A percentile compares a stretch with the other conserved stretches of the same genome.
phyloP scores from a whole-genome alignment of 805 yeast species.

The Yarrowia keelungensis region DNA sequence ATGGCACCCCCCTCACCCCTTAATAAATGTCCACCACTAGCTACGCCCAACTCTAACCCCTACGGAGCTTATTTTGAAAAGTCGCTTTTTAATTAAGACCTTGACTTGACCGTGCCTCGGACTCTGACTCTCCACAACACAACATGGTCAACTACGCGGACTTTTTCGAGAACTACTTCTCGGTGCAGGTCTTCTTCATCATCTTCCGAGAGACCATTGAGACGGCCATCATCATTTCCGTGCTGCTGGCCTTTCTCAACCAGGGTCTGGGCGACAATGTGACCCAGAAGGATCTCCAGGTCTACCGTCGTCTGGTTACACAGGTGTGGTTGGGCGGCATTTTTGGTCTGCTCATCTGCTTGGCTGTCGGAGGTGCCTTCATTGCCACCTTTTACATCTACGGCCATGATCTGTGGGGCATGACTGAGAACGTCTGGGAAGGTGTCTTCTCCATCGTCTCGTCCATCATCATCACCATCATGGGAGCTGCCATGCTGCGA shows the following conservation, averaged over 20 bases:
- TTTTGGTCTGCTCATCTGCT: slow-evolving; percentile 71
- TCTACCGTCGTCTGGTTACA: slow-evolving; percentile 61
- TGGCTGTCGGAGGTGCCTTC: slow-evolving; percentile 74
- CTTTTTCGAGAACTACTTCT: slow-evolving; percentile 51
- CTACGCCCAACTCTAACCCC: slow-evolving; percentile 1
- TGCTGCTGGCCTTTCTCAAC: slow-evolving; percentile 84
- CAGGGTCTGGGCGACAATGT: slow-evolving; percentile 63
- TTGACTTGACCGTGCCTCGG: background rate
- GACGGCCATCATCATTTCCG: slow-evolving; percentile 89
- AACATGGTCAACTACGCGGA: slow-evolving; percentile 36
- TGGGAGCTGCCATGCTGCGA: slow-evolving; percentile 96
- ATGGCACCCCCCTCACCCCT: background rate
- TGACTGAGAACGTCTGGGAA: slow-evolving; percentile 89
- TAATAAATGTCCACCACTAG: background rate
- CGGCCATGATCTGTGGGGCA: slow-evolving; percentile 86
- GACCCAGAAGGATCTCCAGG: slow-evolving; percentile 45
- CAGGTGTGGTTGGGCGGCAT: slow-evolving; percentile 88
- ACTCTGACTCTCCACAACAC: background rate
- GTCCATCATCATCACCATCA: slow-evolving; percentile 79
- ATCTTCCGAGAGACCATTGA: slow-evolving; percentile 92
- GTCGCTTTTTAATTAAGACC: slow-evolving; percentile 10
- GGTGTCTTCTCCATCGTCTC: slow-evolving; percentile 82
- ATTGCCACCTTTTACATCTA: slow-evolving; percentile 73
- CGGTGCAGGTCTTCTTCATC: slow-evolving; percentile 73
- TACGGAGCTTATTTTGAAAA: slow-evolving; percentile 21